Evolutionary conservation across 108 stramenopile genomes (phyloP).

Genomic region (Cyclostephanos tholiformis): DNA sequence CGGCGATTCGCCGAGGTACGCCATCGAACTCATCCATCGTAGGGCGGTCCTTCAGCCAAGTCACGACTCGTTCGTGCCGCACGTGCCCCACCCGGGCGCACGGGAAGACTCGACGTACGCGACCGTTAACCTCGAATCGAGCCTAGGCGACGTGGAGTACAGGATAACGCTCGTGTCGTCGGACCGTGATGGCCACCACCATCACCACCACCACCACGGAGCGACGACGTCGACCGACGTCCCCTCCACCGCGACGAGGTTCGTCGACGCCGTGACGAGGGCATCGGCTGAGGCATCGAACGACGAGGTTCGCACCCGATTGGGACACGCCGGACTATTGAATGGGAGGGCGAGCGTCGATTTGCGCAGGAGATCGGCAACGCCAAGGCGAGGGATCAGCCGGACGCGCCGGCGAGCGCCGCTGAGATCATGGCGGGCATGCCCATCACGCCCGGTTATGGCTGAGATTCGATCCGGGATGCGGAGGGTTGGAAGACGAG

Average conservation of each 20-base stretch:
- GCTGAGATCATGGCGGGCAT: constrained; percentile 56
- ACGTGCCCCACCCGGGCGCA: constrained; percentile 32
- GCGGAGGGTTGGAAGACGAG: no score
- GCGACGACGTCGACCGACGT: no score
- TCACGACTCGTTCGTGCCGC: constrained; percentile 14
- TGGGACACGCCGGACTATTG: constrained; percentile 76
- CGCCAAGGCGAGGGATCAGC: constrained; percentile 77
- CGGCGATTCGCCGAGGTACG: constrained; percentile 67
- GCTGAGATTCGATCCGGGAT: no score
- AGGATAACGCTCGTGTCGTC: constrained; percentile 60
- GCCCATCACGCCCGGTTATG: no score
- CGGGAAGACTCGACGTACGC: no score
- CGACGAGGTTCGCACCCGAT: constrained; percentile 45
- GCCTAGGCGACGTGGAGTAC: constrained; percentile 80
- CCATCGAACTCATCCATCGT: constrained; percentile 67
- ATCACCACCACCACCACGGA: no score
- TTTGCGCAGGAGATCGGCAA: constrained; percentile 71
- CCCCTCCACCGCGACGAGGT: constrained; percentile 31
- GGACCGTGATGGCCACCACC: no score
- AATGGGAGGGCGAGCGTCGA: constrained; percentile 58
- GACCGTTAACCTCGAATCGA: constrained; percentile 60
- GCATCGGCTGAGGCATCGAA: constrained; percentile 34
- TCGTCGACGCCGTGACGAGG: constrained; percentile 47
- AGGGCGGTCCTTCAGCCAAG: constrained; percentile 44
- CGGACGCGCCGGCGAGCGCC: constrained; percentile 55